Evolutionary conservation across 2,329 filamentous ascomycete species (phyloP).

Genomic region (Botrytis byssoidea): DNA sequence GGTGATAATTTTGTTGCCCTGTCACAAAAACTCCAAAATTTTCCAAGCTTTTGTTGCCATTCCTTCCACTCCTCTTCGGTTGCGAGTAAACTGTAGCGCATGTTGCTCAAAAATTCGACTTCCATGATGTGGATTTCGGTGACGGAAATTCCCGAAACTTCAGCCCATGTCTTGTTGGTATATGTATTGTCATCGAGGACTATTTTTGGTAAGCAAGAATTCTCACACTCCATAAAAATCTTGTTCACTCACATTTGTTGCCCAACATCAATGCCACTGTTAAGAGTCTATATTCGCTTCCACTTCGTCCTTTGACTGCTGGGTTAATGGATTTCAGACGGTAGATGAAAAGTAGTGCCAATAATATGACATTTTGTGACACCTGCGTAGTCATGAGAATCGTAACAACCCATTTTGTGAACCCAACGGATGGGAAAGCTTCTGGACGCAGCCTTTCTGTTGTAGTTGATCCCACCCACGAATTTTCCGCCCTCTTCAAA

Average conservation of each 20-base stretch:
- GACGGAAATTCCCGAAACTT: constrained; percentile 91
- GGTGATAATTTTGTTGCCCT: constrained; percentile 33
- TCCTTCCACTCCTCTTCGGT: constrained; percentile 82
- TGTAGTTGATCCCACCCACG: constrained; percentile 39
- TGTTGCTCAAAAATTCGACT: constrained; percentile 98
- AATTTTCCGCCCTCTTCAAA: constrained; percentile 67
- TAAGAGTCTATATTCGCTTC: constrained; percentile 88
- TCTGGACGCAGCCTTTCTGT: constrained; percentile 62
- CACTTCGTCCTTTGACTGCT: constrained; percentile 82
- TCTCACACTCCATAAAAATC: not conserved
- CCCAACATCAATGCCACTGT: constrained; percentile 96
- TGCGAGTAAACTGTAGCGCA: constrained; percentile 89
- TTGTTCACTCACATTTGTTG: constrained; percentile 74
- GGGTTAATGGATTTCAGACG: constrained; percentile 88
- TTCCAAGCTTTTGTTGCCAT: constrained; percentile 80
- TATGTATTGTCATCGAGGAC: constrained; percentile 98
- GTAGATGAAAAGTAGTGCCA: constrained; percentile 91
- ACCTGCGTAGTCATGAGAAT: constrained; percentile 94
- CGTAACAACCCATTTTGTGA: constrained; percentile 89
- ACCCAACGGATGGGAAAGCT: constrained; percentile 74
- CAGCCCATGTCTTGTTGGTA: constrained; percentile 99
- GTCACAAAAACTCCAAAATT: constrained; percentile 69
- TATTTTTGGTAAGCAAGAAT: constrained; percentile 41
- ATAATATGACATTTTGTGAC: constrained; percentile 87
- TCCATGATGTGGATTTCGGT: constrained; percentile 99